Evolutionary conservation across 2,329 filamentous ascomycete species (phyloP), one percentile per base, ranked within the genome.

Genomic region (Hymenoscyphus infarciens): DNA sequence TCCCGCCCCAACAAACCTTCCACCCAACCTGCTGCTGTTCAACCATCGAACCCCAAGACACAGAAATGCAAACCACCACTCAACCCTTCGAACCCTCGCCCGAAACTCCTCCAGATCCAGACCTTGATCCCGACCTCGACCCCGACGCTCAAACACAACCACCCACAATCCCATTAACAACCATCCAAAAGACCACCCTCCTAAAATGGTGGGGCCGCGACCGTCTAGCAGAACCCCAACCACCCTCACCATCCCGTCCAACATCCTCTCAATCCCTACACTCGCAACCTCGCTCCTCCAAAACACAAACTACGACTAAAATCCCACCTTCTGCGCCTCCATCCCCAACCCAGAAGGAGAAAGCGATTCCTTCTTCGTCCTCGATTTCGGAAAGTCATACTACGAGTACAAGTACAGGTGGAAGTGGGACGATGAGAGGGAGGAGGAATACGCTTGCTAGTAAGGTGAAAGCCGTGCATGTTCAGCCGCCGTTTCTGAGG

Each of bases 181-280:
- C 25, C 29, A 29, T 54, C 35, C 27, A 60, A 39, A 53, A 54
- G 5, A 27, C 53, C 19, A 60, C 58, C 19, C 58, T 60, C 29
- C 33, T 60, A 45, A 60, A 60, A 54, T 60, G 58, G 58, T 60
- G 58, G 58, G 58, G 58, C 29, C 42, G 58, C 42, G 39, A 60
- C 29, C 25, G 58, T 13, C 33, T 60, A 2, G 33, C 45, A 22
- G 58, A 60, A 39, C 58, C 57, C 1, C 39, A 22, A 29, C 38
- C 33, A 5, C 19, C 29, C 25, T 49, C 35, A 1, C 19, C 45
- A 15, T 49, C 38, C 16, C 57, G 39, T 52, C 57, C 57, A 31
- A 52, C 35, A 3, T 59, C 42, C n/a, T 45, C 42, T 19, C 42
- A 45, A 45, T 19, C 42, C 6, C 11, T 22, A 19, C 1, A n/a